Conservation (phyloP, 163 green algal species). For the Coccomyxa subellipsoidea region DNA sequence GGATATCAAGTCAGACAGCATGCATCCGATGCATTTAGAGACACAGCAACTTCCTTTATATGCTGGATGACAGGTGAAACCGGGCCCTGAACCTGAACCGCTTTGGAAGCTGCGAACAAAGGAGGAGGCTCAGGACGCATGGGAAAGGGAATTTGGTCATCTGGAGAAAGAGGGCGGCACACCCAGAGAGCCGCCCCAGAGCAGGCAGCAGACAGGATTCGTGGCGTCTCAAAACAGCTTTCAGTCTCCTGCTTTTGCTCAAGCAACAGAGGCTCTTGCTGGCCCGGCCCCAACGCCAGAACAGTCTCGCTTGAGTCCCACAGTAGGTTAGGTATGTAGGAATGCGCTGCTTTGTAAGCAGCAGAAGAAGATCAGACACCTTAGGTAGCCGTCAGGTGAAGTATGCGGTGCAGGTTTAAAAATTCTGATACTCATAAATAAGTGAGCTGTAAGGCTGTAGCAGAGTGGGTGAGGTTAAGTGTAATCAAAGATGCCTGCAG, state of each 20-base stretch:
- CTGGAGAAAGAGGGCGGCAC: neutral
- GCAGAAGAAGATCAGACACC: neutral
- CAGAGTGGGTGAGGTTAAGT: too few relatives aligned
- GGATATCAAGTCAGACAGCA: too few relatives aligned
- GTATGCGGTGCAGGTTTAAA: too few relatives aligned
- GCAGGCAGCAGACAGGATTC: neutral
- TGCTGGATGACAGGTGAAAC: neutral
- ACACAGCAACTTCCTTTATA: neutral
- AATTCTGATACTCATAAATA: too few relatives aligned
- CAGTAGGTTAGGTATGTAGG: neutral
- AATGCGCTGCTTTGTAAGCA: neutral
- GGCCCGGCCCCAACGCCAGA: neutral
- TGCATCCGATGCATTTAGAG: too few relatives aligned
- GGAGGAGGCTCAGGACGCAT: slow-evolving; percentile 43
- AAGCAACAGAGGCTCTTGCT: neutral
- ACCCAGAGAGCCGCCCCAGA: neutral
- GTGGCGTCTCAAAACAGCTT: neutral
- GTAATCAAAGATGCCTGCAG: too few relatives aligned
- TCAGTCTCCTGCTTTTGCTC: neutral
- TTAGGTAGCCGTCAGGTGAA: too few relatives aligned
- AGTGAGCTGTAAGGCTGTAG: too few relatives aligned
- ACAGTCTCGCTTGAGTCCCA: neutral
- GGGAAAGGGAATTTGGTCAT: slow-evolving; percentile 46
- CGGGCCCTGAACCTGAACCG: slow-evolving; percentile 4
- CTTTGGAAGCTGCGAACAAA: slow-evolving; percentile 22